A percentile compares a stretch with the other conserved stretches of the same genome.
These are phyloP conservation scores for Linnemannia exigua DNA, from an alignment of 192 early-diverging fungal species.

Conservation along the genomic window DNA sequence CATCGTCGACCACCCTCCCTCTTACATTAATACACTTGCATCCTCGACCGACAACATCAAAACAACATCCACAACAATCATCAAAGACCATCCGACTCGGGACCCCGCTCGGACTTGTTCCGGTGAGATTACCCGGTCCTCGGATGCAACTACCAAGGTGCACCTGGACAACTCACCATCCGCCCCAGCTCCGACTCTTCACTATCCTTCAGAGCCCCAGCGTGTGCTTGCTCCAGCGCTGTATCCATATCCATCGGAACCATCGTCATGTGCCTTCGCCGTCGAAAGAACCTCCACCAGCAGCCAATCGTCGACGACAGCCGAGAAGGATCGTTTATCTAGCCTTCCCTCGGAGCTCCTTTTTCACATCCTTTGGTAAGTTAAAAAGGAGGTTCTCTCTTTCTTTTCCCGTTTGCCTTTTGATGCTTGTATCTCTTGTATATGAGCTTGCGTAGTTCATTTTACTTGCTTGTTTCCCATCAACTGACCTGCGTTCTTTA, in stretches of 20 bases:
- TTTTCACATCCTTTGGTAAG: slow-evolving; percentile 44
- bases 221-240: neutral
- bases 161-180: neutral
- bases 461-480: slow-evolving; percentile 4
- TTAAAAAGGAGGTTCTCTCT: neutral
- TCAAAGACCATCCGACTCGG: neutral
- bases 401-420: neutral
- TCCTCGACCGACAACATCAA: neutral
- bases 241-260: neutral
- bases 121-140: slow-evolving; percentile 1
- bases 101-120: neutral
- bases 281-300: neutral
- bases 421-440: neutral
- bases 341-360: slow-evolving; percentile 39
- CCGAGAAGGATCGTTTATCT: slow-evolving; percentile 23
- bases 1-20: neutral
- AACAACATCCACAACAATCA: neutral
- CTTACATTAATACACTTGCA: neutral
- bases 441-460: slow-evolving; percentile 1
- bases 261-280: neutral
- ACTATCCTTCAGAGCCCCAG: neutral
- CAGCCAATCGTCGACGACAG: neutral
- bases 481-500: slow-evolving; percentile 2
- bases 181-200: slow-evolving; percentile 3
- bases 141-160: neutral